Base-by-base conservation (phyloP, 2,329 filamentous ascomycete species). In the Davidsoniella eucalypti region DNA sequence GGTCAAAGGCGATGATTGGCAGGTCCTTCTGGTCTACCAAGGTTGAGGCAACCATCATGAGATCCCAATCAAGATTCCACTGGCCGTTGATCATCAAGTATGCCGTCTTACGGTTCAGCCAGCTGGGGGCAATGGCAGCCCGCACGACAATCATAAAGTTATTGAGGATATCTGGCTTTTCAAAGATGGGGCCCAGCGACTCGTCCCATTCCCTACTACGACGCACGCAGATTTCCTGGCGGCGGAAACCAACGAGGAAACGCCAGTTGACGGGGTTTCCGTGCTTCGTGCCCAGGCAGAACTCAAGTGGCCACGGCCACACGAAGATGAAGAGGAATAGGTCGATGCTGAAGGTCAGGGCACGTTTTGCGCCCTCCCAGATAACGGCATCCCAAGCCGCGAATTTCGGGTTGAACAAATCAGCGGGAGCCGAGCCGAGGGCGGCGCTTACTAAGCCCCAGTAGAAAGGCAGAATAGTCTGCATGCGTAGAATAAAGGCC, bases 41-140 rank as follows among this genome's bases (percentile, higher is more conserved):
- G 33, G 67, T 66, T 43, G 86, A 82, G 3, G 85, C 86, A 54
- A 73, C 67, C 10, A 87, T 68, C 85, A 95, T 95, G 17, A 74
- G 73, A 44, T 72, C 71, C 73, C 88, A 95, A 62, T 94, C 87
- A 54, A 95, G 68, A 63, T 94, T 84, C 82, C 87, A 96, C 54
- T 87, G 75, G 54, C 73, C 76, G 61, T 88, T 84, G 71, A 94
- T 84, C 57, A 92, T 80, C 55, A 93, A 66, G 61, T 93, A 94
- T 17, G 87, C 87, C 26, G 87, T 94, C 72, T 93, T 94, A 57
- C 78, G 72, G 57, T 73, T 69, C 58, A 90, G 69, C 48, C 80
- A 70, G 58, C 76, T 66, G 18, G 78, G 74, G 14, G 80, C 73
- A 3, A 88, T 82, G 2, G 86, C 88, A 2, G 76, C 72, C 54